Base-by-base conservation (phyloP, 2,329 filamentous ascomycete species). In the Laburnicola sp. region DNA sequence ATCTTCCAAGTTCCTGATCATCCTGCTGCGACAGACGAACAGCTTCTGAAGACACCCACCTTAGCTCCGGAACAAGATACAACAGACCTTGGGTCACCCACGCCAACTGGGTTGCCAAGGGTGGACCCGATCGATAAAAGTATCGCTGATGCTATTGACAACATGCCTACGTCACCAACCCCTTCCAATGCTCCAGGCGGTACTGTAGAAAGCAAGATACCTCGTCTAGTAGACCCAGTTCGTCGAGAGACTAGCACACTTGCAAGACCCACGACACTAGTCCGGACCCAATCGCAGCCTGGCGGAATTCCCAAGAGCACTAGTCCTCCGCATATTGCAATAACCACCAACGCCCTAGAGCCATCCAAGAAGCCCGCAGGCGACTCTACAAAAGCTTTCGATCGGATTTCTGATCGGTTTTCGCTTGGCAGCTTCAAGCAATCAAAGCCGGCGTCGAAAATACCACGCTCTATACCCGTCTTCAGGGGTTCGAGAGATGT, bases 371-470 rank as follows among this genome's bases (percentile, higher is more conserved):
- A 63, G 7, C 60, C 57, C n/a, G 54, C 69, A 38, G 62, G 58
- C 23, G 72, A 70, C 49, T 75, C 72, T 46, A 55, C 70, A 6
- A 76, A 75, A 50, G 64, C 68, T 11, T 61, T 76, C 1, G 89
- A 96, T 56, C 93, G 89, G 63, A 78, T 96, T 49, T 84, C 84
- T 10, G 91, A 91, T 58, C 84, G 87, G 48, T 76, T 91, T 9
- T 86, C 85, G 0, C 74, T 93, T 1, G 80, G 79, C 26, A 78
- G 83, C 3, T 74, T 89, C 50, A 93, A 91, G 65, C 74, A 75
- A 51, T 69, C 74, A 31, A 82, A 82, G 54, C 57, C 76, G 3
- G 78, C 80, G 30, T 97, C 94, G 1, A 81, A 93, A 36, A 97
- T 99, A 53, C 69, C 69, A n/a, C 85, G 94, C 28, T 94, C 94